phyloP scores from a whole-genome alignment of 495 filamentous ascomycete genomes.

The Lepraria neglecta region DNA sequence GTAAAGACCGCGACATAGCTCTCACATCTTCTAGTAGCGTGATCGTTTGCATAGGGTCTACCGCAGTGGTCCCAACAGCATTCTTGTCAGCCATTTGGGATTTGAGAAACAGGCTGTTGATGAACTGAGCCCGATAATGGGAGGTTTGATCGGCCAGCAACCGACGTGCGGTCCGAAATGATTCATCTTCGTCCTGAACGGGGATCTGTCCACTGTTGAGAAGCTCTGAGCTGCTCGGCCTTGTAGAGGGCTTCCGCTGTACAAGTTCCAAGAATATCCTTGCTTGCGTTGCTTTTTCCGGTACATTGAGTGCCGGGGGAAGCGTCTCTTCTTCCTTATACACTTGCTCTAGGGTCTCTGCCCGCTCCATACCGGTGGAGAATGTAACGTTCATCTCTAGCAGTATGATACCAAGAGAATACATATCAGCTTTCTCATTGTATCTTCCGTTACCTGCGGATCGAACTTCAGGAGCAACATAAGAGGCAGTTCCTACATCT shows the following conservation, averaged over 20 bases:
- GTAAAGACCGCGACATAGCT: constrained; percentile 19
- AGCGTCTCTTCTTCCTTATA: constrained; percentile 61
- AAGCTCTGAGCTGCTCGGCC: constrained; percentile 80
- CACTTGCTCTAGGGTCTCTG: constrained; percentile 62
- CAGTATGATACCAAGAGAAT: constrained; percentile 92
- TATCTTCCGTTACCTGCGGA: constrained; percentile 65
- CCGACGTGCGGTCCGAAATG: constrained; percentile 72
- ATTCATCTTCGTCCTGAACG: constrained; percentile 85
- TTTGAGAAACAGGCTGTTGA: constrained; percentile 44
- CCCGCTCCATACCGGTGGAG: constrained; percentile 82
- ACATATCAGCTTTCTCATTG: constrained; percentile 97
- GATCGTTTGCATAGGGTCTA: constrained; percentile 15
- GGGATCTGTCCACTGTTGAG: constrained; percentile 83
- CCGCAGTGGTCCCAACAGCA: neutral
- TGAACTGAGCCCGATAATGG: constrained; percentile 83
- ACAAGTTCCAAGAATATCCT: constrained; percentile 75
- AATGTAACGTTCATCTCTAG: constrained; percentile 93
- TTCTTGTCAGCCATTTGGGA: neutral
- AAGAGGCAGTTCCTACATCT: constrained; percentile 90
- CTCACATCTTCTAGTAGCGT: constrained; percentile 22
- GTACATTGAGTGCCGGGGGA: constrained; percentile 66
- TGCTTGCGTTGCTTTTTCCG: constrained; percentile 65
- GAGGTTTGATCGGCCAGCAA: constrained; percentile 75
- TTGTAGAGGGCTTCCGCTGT: constrained; percentile 69
- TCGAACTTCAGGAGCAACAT: constrained; percentile 88